Evolutionary conservation across 1,139 yeast species (phyloP).

Genomic region (Suhomyces anneliseae): DNA sequence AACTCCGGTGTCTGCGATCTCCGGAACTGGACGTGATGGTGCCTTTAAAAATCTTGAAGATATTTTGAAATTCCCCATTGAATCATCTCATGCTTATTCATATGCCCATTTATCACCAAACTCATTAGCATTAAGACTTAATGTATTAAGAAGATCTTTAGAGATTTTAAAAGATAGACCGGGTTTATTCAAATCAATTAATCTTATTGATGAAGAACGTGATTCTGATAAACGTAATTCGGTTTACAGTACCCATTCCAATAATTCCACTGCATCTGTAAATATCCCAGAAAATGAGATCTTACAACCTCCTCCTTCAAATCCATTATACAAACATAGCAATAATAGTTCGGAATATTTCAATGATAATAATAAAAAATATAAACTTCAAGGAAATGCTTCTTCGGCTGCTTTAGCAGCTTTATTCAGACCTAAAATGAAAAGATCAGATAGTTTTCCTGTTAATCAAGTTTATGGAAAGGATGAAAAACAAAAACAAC

Average conservation of each 20-base stretch:
- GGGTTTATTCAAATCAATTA: slow-evolving; percentile 40
- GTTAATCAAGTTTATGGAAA: slow-evolving; percentile 24
- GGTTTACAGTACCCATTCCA: slow-evolving; percentile 11
- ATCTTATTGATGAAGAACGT: slow-evolving; percentile 3
- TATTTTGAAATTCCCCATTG: slow-evolving; percentile 64
- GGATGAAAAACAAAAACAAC: slow-evolving; percentile 5
- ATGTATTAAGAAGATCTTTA: slow-evolving; percentile 71
- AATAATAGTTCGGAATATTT: slow-evolving; percentile 28
- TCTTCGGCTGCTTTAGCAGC: slow-evolving; percentile 67
- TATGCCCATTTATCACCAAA: slow-evolving; percentile 82
- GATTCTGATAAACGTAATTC: slow-evolving; percentile 6
- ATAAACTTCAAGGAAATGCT: slow-evolving; percentile 48
- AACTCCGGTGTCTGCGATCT: slow-evolving; percentile 1
- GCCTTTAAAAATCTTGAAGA: slow-evolving; percentile 24
- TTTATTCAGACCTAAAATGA: slow-evolving; percentile 45
- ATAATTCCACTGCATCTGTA: slow-evolving; percentile 11
- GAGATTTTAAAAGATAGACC: slow-evolving; percentile 71
- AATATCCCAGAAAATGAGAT: not conserved
- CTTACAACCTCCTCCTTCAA: slow-evolving; percentile 11
- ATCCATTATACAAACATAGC: slow-evolving; percentile 14
- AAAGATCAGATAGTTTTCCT: slow-evolving; percentile 41
- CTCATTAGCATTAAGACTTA: slow-evolving; percentile 71
- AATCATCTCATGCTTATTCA: slow-evolving; percentile 81
- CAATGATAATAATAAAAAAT: slow-evolving; percentile 17
- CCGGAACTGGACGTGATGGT: slow-evolving; percentile 3